Conservation (phyloP, 2,329 filamentous ascomycete species). For the Graphilbum sp. region DNA sequence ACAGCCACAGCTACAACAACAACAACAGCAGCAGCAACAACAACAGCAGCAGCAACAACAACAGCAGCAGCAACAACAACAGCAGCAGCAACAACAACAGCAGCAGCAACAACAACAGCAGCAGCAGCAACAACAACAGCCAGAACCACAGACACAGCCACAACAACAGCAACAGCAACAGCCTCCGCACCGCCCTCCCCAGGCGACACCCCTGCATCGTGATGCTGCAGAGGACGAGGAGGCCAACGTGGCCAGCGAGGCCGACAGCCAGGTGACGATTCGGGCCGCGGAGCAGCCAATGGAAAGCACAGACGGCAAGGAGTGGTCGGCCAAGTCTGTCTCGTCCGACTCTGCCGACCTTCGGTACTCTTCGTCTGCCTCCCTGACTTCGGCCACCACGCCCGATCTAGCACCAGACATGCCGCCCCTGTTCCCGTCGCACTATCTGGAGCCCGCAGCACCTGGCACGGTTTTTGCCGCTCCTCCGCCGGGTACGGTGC, state of each 20-base stretch:
- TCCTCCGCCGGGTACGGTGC: conserved; percentile 20
- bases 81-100: no score
- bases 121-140: no score
- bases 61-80: no score
- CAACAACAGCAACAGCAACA: no score
- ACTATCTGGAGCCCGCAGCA: conserved; percentile 12
- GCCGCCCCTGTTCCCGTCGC: conserved; percentile 12
- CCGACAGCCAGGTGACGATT: conserved; percentile 6
- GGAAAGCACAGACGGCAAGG: neutral
- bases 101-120: no score
- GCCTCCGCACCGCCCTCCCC: no score
- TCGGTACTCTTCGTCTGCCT: neutral
- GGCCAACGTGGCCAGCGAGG: conserved; percentile 1
- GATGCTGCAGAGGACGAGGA: neutral
- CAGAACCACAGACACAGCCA: no score
- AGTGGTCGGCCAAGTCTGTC: neutral
- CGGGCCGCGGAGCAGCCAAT: neutral
- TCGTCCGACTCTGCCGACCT: neutral
- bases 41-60: no score
- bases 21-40: no score
- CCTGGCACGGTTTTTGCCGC: conserved; percentile 24
- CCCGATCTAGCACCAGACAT: conserved; percentile 2
- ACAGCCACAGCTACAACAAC: no score
- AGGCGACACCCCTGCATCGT: no score
- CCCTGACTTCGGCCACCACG: no score